phyloP scores from a whole-genome alignment of 2,329 filamentous ascomycete species.

The Alternaria sp. region DNA sequence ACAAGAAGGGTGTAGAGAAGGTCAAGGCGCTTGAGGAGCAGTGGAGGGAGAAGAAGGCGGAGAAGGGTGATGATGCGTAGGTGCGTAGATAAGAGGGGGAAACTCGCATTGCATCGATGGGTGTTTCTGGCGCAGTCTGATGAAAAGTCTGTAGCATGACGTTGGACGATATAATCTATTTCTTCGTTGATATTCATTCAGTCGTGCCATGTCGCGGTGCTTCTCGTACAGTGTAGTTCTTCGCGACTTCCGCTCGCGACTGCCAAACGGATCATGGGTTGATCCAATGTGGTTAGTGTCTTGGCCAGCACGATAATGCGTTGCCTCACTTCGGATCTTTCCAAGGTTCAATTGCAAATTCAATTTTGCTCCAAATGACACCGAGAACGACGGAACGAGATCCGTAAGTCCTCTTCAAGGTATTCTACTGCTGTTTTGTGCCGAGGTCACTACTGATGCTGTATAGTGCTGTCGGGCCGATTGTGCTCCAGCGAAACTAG shows the following conservation, averaged over 20 bases:
- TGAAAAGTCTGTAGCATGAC: neutral
- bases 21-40: conserved; percentile 74
- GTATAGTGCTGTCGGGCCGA: neutral
- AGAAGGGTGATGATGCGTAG: conserved; percentile 20
- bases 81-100: neutral
- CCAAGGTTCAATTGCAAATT: neutral
- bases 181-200: neutral
- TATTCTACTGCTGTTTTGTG: neutral
- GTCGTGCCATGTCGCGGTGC: neutral
- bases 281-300: neutral
- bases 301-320: neutral
- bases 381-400: neutral
- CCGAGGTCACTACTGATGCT: neutral
- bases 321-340: neutral
- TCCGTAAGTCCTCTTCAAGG: neutral
- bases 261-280: neutral
- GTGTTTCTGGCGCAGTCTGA: conserved; percentile 1
- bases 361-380: neutral
- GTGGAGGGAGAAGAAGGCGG: conserved; percentile 63
- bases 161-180: neutral
- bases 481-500: neutral
- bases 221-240: neutral
- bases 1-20: conserved; percentile 71
- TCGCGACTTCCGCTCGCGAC: neutral
- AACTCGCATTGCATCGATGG: neutral